Evolutionary conservation across 2,329 filamentous ascomycete species (phyloP), one percentile per base, ranked within the genome.

Genomic region (Beauveria brongniartii): DNA sequence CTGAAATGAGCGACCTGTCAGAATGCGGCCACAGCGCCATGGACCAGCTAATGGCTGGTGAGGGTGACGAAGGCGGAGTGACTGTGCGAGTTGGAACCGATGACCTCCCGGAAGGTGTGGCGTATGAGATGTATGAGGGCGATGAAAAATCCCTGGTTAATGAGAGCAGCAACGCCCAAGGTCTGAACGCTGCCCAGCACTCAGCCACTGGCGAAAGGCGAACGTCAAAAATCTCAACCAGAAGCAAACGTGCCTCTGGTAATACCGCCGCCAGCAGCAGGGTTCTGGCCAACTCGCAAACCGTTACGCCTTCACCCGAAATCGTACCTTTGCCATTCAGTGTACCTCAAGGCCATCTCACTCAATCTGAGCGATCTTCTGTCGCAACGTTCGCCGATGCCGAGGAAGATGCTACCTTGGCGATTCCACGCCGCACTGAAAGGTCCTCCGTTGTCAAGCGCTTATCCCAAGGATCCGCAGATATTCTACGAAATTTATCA

Each of bases 361-460:
- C 70, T 2, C 76, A 81, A 6, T 78, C 79, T 18, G 79, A 81
- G 22, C 74, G 80, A 30, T 91, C 87, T 2, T 90, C 89, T 1
- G 78, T 90, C 22, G 90, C 87, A 3, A 89, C 89, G 0, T 81
- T 88, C 67, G 86, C 87, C 18, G 86, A 88, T 61, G 80, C 86
- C 30, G 79, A 80, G 12, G 79, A 80, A n/a, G 68, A 72, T 24
- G 57, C 59, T 10, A 43, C 12, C 63, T 58, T 48, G 5, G 14
- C 24, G 6, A 6, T 24, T 43, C 69, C 64, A 52, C 65, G 59
- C 54, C 65, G 50, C 61, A 63, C 63, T 65, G 73, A 70, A 57
- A 71, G 73, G 24, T 67, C 69, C 16, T 78, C 79, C 3, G 64
- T 79, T 20, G 78, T 76, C 5, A 79, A 80, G 55, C 76, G 78